Conservation (phyloP, 192 early-diverging fungal genomes). For the Chytriomyces confervae region DNA sequence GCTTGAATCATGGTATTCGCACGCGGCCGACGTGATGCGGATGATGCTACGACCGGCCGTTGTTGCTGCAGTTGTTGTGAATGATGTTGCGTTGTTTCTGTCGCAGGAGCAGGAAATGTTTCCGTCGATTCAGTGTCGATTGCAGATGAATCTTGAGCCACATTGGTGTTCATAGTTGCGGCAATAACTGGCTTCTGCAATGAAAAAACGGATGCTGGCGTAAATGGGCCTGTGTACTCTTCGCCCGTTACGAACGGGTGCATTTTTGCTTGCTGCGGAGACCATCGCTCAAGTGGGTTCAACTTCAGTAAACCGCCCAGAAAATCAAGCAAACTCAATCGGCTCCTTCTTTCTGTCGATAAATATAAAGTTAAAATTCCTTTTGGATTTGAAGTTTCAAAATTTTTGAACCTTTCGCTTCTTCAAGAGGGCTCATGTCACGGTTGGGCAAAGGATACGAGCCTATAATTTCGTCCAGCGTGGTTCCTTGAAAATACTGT, state of each 20-base stretch:
- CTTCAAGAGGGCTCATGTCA: slow-evolving; percentile 65
- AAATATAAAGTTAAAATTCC: background rate
- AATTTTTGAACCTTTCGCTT: slow-evolving; percentile 74
- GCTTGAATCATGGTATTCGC: slow-evolving; percentile 61
- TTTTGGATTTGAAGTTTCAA: background rate
- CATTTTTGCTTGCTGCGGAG: slow-evolving; percentile 88
- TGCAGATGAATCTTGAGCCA: slow-evolving; percentile 1
- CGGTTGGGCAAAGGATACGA: slow-evolving; percentile 81
- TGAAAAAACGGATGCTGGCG: slow-evolving; percentile 46
- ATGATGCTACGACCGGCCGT: background rate
- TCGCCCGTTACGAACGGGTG: slow-evolving; percentile 98
- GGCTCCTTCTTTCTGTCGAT: slow-evolving; percentile 68
- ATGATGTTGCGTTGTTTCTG: background rate
- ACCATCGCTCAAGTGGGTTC: slow-evolving; percentile 93
- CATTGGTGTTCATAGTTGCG: background rate
- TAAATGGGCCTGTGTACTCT: slow-evolving; percentile 71
- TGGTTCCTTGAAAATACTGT: slow-evolving; percentile 86
- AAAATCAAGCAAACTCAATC: slow-evolving; percentile 89
- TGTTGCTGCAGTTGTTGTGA: background rate
- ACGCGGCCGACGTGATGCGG: slow-evolving; percentile 41
- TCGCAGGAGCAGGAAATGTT: background rate
- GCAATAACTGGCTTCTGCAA: slow-evolving; percentile 20
- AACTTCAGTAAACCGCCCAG: slow-evolving; percentile 85
- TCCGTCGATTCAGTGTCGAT: background rate
- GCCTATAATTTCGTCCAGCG: slow-evolving; percentile 86